Evolutionary conservation across 2,329 filamentous ascomycete species (phyloP), one percentile per base, ranked within the genome.

Genomic region (Chaetomium strumarium): DNA sequence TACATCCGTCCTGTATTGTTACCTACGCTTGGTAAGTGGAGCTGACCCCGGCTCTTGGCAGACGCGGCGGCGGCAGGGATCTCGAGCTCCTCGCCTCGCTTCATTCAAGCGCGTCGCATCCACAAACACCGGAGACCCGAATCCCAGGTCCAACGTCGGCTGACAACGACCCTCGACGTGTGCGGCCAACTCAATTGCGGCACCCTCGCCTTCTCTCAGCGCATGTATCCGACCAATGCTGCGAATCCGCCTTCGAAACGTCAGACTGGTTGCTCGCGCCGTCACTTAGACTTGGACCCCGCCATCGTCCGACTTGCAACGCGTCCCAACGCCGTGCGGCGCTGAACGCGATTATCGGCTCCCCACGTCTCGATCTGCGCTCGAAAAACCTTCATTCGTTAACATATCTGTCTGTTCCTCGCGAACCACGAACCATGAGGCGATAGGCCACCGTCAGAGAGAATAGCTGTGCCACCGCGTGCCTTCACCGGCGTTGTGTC

Each of bases 251-350:
- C 4, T 34, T 14, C 47, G 9, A 17, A 13, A 31, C 7, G 14
- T 20, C 20, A 36, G n/a, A 12, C 6, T 7, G 2, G 16, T 37
- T 37, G 42, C 42, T 24, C 42, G 40, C 30, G 41, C 42, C 10
- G 24, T 49, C 19, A 38, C 49, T n/a, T 43, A 39, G 30, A n/a
- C 38, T 29, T 13, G 16, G 19, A 20, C 53, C 53, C 50, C 56
- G 45, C 47, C 49, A 44, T 53, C 46, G 12, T 46, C 17, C 46
- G 29, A 43, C 46, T 55, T 37, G n/a, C n/a, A 39, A 58, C 56
- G 56, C 51, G 55, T 48, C 42, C 42, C 46, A 47, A 42, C 45
- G 47, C 14, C 24, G 12, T 14, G 14, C 41, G 19, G 17, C 11
- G 5, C 5, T 13, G 19, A 19, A 49, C 55, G 52, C 49, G 46